These are phyloP conservation scores for Stephanodiscus minutulus DNA, from an alignment of 108 stramenopile species.

Conservation along the genomic window DNA sequence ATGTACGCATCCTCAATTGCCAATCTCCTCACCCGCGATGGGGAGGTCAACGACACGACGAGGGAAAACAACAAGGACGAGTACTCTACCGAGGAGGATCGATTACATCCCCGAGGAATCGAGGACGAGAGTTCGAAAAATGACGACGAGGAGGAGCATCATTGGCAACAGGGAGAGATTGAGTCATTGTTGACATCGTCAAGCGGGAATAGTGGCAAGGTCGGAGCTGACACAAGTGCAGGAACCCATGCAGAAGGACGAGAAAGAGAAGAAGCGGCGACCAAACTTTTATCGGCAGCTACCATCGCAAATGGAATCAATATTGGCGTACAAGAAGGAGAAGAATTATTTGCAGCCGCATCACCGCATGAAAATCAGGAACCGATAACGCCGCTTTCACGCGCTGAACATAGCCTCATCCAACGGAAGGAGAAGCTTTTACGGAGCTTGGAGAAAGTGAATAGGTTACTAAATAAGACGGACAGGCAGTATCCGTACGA, in stretches of 20 bases:
- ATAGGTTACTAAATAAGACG: conserved; percentile 27
- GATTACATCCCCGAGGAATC: neutral
- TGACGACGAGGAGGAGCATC: neutral
- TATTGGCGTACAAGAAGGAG: too few relatives aligned
- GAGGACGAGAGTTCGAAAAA: neutral
- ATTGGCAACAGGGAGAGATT: neutral
- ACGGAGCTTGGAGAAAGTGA: conserved; percentile 43
- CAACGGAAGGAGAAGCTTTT: conserved; percentile 34
- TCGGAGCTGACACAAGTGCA: neutral
- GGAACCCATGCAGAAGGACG: neutral
- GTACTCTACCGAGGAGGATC: neutral
- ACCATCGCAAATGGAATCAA: neutral
- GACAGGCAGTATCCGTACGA: neutral
- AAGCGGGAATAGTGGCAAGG: neutral
- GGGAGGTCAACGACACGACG: neutral
- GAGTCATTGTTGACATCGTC: neutral
- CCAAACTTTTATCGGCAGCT: conserved; percentile 4
- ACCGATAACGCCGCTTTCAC: conserved; percentile 36
- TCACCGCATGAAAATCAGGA: conserved; percentile 22
- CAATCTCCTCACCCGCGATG: neutral
- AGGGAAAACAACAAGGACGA: neutral
- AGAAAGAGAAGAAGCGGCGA: neutral
- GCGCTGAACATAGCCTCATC: conserved; percentile 31
- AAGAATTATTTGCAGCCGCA: too few relatives aligned
- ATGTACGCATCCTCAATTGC: neutral